phyloP scores from a whole-genome alignment of 257 asterid species.

The Fraxinus anomala region DNA sequence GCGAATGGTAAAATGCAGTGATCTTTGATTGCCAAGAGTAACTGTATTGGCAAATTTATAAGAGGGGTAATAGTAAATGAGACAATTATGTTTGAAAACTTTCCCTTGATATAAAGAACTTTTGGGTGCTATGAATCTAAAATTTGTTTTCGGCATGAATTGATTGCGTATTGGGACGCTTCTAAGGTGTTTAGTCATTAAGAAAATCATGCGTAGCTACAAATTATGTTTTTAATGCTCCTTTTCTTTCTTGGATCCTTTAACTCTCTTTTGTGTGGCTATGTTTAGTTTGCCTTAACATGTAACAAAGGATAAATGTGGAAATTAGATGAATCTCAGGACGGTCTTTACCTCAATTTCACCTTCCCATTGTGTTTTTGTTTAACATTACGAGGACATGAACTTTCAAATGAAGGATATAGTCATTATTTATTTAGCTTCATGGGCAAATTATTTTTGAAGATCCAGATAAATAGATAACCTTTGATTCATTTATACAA shows the following conservation, averaged over 20 bases:
- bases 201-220: not conserved
- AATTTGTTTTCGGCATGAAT: not conserved
- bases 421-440: not conserved
- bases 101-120: not conserved
- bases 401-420: not conserved
- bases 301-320: not conserved
- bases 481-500: not conserved
- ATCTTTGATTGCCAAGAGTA: not conserved
- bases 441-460: not conserved
- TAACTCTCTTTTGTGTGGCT: constrained; percentile 1
- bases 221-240: not conserved
- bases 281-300: not conserved
- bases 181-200: not conserved
- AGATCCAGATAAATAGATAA: constrained; percentile 5
- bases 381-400: not conserved
- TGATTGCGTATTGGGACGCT: not conserved
- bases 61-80: not conserved
- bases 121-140: not conserved
- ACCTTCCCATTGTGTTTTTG: not conserved
- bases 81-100: not conserved
- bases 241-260: not conserved
- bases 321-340: not conserved
- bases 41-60: not conserved
- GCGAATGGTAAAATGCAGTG: not conserved
- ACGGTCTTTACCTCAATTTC: not conserved